These are phyloP conservation scores for Fusarium sp. DNA, from an alignment of 2,329 filamentous ascomycete species.

Conservation along the genomic window DNA sequence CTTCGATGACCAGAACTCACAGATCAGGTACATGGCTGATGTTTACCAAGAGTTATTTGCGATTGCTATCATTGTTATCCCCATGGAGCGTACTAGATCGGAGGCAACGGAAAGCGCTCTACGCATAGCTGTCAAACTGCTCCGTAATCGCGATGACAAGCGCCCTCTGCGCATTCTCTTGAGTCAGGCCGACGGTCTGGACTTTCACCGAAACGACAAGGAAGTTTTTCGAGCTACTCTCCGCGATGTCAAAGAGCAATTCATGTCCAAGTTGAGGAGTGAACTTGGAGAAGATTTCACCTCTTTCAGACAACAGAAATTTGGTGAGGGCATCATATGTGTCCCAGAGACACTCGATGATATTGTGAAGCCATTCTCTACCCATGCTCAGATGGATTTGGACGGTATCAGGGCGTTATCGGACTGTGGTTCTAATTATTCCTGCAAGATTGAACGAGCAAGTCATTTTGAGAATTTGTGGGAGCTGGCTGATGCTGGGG, in stretches of 20 bases:
- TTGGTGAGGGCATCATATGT: not conserved
- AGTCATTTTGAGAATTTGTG: conserved; percentile 3
- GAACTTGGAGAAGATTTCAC: not conserved
- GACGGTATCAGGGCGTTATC: not conserved
- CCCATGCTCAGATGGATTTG: conserved; percentile 3
- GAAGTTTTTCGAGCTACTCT: not conserved
- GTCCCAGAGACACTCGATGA: conserved; percentile 2
- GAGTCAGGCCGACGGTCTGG: not conserved
- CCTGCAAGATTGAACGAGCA: not conserved
- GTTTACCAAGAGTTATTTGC: conserved; percentile 9
- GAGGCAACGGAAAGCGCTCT: not conserved
- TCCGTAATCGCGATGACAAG: not conserved
- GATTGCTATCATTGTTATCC: not conserved
- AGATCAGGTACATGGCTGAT: conserved; percentile 11
- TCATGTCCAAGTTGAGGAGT: not conserved
- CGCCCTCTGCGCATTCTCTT: conserved; percentile 3
- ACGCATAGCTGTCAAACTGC: not conserved
- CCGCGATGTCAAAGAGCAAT: not conserved
- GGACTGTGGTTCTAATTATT: not conserved
- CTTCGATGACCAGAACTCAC: not conserved
- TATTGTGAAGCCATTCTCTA: conserved; percentile 4
- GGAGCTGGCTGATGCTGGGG: conserved; percentile 6
- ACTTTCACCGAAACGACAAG: not conserved
- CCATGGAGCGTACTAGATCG: not conserved
- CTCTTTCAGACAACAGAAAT: not conserved